Evolutionary conservation across 352 stramenopile genomes (phyloP).

Genomic region (Phytopythium boreale): DNA sequence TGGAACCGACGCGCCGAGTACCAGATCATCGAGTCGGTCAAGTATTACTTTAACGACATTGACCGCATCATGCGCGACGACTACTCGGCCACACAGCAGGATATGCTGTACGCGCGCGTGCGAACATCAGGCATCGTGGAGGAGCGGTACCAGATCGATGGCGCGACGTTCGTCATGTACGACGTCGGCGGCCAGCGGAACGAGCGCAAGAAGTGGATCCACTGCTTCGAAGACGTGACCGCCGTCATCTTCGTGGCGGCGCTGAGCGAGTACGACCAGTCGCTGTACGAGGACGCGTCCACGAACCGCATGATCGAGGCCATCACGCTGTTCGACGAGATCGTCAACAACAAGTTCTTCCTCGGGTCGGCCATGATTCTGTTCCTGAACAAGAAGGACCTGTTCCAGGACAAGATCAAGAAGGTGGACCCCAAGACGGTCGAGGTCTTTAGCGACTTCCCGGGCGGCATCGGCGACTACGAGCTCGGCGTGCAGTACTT

Average conservation of each 20-base stretch:
- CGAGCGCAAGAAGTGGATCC: slow-evolving; percentile 97
- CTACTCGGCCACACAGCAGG: slow-evolving; percentile 92
- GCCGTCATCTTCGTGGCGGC: slow-evolving; percentile 96
- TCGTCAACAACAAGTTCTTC: slow-evolving; percentile 95
- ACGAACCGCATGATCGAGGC: slow-evolving; percentile 96
- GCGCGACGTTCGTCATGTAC: slow-evolving; percentile 96
- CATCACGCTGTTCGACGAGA: slow-evolving; percentile 94
- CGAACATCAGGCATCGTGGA: slow-evolving; percentile 95
- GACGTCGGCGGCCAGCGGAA: slow-evolving; percentile 96
- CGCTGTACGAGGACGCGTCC: slow-evolving; percentile 92
- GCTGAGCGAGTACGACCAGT: slow-evolving; percentile 94
- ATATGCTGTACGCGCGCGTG: slow-evolving; percentile 95
- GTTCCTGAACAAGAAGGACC: slow-evolving; percentile 97
- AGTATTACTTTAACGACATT: slow-evolving; percentile 97
- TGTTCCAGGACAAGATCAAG: slow-evolving; percentile 97
- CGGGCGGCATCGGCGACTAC: slow-evolving; percentile 77
- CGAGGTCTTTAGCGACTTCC: slow-evolving; percentile 91
- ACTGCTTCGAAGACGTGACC: slow-evolving; percentile 96
- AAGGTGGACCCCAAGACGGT: slow-evolving; percentile 90
- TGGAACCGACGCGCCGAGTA: slow-evolving; percentile 92
- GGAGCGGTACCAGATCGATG: slow-evolving; percentile 94
- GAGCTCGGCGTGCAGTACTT: slow-evolving; percentile 90
- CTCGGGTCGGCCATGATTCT: slow-evolving; percentile 93
- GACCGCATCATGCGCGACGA: slow-evolving; percentile 92
- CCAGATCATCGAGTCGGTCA: slow-evolving; percentile 96